Base-by-base conservation (phyloP, 2,329 filamentous ascomycete genomes). In the Xylariomycetidae sp. region DNA sequence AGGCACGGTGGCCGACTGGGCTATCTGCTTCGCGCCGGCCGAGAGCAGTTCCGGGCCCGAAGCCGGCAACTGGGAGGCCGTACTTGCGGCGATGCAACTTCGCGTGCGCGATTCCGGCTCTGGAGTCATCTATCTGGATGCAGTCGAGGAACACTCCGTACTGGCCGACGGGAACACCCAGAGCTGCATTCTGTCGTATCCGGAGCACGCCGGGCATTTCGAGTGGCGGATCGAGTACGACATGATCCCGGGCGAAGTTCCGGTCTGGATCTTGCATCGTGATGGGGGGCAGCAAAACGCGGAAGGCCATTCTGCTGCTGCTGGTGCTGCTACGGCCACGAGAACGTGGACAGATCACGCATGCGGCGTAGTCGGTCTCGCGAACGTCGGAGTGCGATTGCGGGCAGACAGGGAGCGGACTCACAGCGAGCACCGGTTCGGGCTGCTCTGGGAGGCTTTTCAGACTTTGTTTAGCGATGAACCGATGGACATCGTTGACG, bases 1-100 rank as follows among this genome's bases (percentile, higher is more conserved):
- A 19, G 72, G 74, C 4, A 61, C 55, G 15, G 56, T 73, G 26
- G 66, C 83, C 42, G 81, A 82, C 60, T 77, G 74, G 67, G 73
- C 80, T 6, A 65, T 82, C 68, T 16, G 26, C 26, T 27, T 27
- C 26, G 13, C 12, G 2, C 13, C 26, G 4, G 8, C 20, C 8
- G 20, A 23, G n/a, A 16, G 4, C 11, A 3, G 3, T 9, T 10
- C 26, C 6, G 28, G 11, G 28, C 28, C 16, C 28, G 13, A 23
- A 5, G 28, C 16, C 12, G 16, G 5, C 6, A 31, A 12, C 17
- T 25, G n/a, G 19, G 17, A 25, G n/a, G 19, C 23, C 7, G 6
- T 22, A 2, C 25, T 25, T 15, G 30, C 23, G 11, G 15, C 30
- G 8, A 31, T 25, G 30, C 30, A 31, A n/a, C 30, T 31, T 15